A percentile compares a stretch with the other conserved stretches of the same genome.
phyloP scores from a whole-genome alignment of 2,329 filamentous ascomycete species.

The Pyricularia sp. region DNA sequence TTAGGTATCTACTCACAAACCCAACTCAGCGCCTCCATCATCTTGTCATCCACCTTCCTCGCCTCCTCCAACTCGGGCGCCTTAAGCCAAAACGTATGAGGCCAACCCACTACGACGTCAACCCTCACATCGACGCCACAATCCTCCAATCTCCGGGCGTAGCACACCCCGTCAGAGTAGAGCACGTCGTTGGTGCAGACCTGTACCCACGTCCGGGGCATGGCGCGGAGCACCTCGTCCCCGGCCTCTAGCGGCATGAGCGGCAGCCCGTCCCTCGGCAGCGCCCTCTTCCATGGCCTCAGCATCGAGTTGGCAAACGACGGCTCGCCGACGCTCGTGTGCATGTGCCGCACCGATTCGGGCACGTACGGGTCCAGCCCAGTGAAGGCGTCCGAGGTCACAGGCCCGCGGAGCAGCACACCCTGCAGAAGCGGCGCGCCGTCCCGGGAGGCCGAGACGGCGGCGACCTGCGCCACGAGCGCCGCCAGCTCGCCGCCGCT shows the following conservation, averaged over 20 bases:
- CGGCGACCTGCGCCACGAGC: constrained; percentile 23
- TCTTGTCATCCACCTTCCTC: constrained; percentile 25
- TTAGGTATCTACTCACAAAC: constrained; percentile 9
- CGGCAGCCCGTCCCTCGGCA: constrained; percentile 26
- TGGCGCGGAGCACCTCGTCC: constrained; percentile 15
- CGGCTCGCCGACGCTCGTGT: constrained; percentile 24
- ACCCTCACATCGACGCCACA: constrained; percentile 26
- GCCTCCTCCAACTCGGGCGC: constrained; percentile 27
- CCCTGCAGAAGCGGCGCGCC: constrained; percentile 22
- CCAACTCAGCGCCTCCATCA: constrained; percentile 29
- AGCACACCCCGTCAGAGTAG: constrained; percentile 38
- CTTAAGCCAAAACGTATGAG: constrained; percentile 40
- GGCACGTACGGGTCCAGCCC: constrained; percentile 22
- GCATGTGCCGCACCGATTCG: constrained; percentile 17
- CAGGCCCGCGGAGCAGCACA: constrained; percentile 32
- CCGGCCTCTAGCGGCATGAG: constrained; percentile 28
- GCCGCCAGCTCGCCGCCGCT: constrained; percentile 35
- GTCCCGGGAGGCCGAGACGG: constrained; percentile 2
- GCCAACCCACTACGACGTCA: constrained; percentile 31
- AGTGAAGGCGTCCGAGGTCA: constrained; percentile 30
- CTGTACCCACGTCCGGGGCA: constrained; percentile 34
- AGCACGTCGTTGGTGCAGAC: constrained; percentile 36
- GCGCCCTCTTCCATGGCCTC: constrained; percentile 18
- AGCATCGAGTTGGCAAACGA: constrained; percentile 23
- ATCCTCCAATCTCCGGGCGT: constrained; percentile 26